Percentiles rank a stretch among this genome's conserved stretches.
These are phyloP conservation scores for Penicillium riverlandense DNA, from an alignment of 495 filamentous ascomycete genomes.

Conservation along the genomic window DNA sequence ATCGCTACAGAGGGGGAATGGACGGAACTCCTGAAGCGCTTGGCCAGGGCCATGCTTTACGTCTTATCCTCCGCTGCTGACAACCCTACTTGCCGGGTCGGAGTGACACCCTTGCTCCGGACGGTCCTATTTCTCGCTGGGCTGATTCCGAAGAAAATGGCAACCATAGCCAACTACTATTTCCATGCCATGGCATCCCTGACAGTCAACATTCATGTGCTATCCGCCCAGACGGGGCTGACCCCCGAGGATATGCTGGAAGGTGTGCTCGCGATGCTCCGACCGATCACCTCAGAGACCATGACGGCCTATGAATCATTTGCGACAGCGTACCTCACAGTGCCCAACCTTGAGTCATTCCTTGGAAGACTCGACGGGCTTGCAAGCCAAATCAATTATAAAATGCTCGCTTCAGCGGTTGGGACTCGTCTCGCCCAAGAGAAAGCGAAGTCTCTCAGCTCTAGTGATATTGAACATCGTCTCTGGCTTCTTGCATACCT, in stretches of 20 bases:
- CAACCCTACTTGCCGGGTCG: conserved; percentile 10
- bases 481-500: conserved; percentile 79
- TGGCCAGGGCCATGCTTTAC: conserved; percentile 38
- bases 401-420: conserved; percentile 44
- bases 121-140: conserved; percentile 31
- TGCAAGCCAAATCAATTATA: conserved; percentile 45
- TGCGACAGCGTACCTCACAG: conserved; percentile 45
- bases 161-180: conserved; percentile 33
- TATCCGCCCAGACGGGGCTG: conserved; percentile 3
- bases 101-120: conserved; percentile 28
- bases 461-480: conserved; percentile 29
- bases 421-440: conserved; percentile 23
- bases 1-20: conserved; percentile 39
- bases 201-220: conserved; percentile 22
- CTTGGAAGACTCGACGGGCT: conserved; percentile 40
- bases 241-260: conserved; percentile 21
- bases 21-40: conserved; percentile 38
- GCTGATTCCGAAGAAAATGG: conserved; percentile 43
- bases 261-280: conserved; percentile 41
- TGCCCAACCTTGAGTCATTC: conserved; percentile 34
- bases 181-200: conserved; percentile 37
- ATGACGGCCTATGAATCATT: conserved; percentile 52
- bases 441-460: conserved; percentile 11
- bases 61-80: conserved; percentile 27
- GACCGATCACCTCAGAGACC: conserved; percentile 39